Conservation (phyloP, 2,329 filamentous ascomycete genomes). For the Aspergillus spinulosporus region DNA sequence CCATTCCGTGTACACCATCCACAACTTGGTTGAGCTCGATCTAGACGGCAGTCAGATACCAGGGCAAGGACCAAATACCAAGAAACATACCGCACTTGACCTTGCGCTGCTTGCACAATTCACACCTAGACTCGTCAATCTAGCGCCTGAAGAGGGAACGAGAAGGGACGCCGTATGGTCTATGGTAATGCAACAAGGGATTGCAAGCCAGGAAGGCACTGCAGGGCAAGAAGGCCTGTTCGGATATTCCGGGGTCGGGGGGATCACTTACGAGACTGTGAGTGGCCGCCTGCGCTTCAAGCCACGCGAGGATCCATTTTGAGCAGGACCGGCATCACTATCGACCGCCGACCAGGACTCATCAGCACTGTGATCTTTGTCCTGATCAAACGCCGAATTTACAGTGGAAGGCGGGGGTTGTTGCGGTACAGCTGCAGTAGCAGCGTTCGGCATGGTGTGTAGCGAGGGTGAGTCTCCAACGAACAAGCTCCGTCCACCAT, state of each 20-base stretch:
- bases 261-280: constrained; percentile 40
- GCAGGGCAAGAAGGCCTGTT: background rate
- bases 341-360: constrained; percentile 38
- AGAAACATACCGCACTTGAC: constrained; percentile 46
- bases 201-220: background rate
- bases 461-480: constrained; percentile 30
- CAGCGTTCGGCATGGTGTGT: constrained; percentile 38
- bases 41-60: constrained; percentile 23
- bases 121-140: constrained; percentile 39
- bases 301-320: constrained; percentile 33
- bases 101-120: constrained; percentile 48
- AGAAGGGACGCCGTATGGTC: background rate
- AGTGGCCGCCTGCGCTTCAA: constrained; percentile 42
- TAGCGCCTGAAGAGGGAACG: background rate
- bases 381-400: constrained; percentile 24
- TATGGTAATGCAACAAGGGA: background rate
- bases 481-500: background rate
- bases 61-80: background rate
- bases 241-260: background rate
- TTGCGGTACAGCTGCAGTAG: constrained; percentile 24
- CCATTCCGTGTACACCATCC: constrained; percentile 70
- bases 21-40: constrained; percentile 61
- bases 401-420: constrained; percentile 26
- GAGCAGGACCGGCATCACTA: constrained; percentile 32
- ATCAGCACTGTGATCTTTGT: constrained; percentile 34